Base-by-base conservation (phyloP, 495 filamentous ascomycete species). In the Neurospora tetrasperma region DNA sequence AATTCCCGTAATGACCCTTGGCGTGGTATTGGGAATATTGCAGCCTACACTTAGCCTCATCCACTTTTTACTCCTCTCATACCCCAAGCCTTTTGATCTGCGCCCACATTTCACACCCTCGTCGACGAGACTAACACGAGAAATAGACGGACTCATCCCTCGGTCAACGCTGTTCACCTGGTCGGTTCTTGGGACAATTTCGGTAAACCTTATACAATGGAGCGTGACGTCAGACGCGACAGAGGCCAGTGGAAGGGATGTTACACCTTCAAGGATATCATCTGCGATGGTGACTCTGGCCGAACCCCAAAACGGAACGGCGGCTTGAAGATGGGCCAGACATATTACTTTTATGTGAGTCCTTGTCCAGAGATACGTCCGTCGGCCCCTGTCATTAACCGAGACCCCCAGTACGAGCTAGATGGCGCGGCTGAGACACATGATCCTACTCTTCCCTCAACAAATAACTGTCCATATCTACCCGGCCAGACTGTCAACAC, bases 151-250 rank as follows among this genome's bases (percentile, higher is more conserved):
- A 90, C 91, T 59, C 85, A 88, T 31, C 86, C 89, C 71, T 88
- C 89, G 59, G 86, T 90, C 70, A 85, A 87, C 66, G 90, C 90
- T 12, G 92, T 97, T 71, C 90, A 93, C 74, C 85, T 97, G 23
- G 84, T 96, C 71, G 94, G 94, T 72, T 97, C 94, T 72, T 97
- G 94, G 94, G 94, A 97, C 81, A 97, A 96, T 80, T 97, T 97
- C 82, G 83, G 85, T 39, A 88, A 85, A 76, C 80, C 88, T 35
- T 94, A 97, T 84, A 85, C 81, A 3, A 93, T 97, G 90, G 88
- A 94, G 77, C 87, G 88, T 75, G 94, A 97, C 76, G 82, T 79
- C 72, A 88, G 90, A 77, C 85, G 89, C 70, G 91, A 91, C 70
- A 83, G 84, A 39, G 89, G 90, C 68, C 88, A 91, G 76, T 97